Conservation (phyloP, 768 basidiomycete species). For the Suillus paluster region DNA sequence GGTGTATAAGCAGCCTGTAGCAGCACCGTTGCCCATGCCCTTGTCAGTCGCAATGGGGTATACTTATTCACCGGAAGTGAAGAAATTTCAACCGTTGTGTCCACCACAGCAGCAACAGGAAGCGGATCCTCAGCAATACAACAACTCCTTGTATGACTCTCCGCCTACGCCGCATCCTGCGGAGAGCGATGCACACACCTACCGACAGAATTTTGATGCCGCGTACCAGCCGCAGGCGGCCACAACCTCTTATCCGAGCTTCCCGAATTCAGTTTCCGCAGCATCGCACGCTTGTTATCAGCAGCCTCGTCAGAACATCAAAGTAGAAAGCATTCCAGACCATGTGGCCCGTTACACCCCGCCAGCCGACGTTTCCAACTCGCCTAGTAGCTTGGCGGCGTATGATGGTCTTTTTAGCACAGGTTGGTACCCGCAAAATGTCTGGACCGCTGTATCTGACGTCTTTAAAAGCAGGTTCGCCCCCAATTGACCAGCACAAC, state of each 20-base stretch:
- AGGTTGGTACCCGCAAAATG: constrained; percentile 27
- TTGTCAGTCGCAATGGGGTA: constrained; percentile 38
- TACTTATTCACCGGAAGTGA: constrained; percentile 33
- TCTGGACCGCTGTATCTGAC: not conserved
- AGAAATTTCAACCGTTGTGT: constrained; percentile 43
- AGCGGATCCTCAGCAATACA: constrained; percentile 25
- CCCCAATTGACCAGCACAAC: constrained; percentile 1
- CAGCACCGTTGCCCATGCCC: constrained; percentile 36
- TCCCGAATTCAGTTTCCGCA: constrained; percentile 25
- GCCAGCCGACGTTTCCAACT: constrained; percentile 25
- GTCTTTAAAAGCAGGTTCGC: not conserved
- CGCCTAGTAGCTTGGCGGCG: constrained; percentile 24
- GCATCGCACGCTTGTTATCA: constrained; percentile 23
- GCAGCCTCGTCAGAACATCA: constrained; percentile 25
- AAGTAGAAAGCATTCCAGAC: constrained; percentile 35
- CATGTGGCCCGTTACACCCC: constrained; percentile 20
- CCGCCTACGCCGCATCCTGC: constrained; percentile 17
- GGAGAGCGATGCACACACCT: constrained; percentile 21
- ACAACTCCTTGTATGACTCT: constrained; percentile 16
- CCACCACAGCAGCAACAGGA: constrained; percentile 34
- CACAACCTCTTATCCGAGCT: constrained; percentile 27
- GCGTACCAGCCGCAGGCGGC: constrained; percentile 24
- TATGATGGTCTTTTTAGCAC: constrained; percentile 29
- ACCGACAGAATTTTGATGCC: constrained; percentile 32
- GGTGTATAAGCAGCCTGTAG: constrained; percentile 37